A percentile compares a stretch with the other conserved stretches of the same genome.
Conservation (phyloP, 2,329 filamentous ascomycete species). For the Acrocalymma vagum region DNA sequence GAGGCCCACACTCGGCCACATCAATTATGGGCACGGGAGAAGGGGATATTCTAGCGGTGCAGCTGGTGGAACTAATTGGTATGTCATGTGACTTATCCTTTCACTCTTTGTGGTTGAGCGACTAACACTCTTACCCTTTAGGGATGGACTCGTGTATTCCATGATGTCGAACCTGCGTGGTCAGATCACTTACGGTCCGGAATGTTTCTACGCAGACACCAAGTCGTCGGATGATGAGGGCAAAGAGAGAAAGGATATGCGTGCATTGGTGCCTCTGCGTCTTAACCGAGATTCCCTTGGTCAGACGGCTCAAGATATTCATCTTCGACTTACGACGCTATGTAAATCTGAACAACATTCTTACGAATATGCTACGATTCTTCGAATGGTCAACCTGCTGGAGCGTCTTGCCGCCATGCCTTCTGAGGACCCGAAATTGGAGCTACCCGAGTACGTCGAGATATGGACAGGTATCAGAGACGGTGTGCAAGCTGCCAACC, state of each 20-base stretch:
- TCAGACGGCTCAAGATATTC: neutral
- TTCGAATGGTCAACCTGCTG: neutral
- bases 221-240: neutral
- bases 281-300: neutral
- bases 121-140: neutral
- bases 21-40: too few species aligned
- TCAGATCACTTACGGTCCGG: conserved; percentile 1
- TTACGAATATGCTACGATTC: neutral
- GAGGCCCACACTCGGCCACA: neutral
- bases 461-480: neutral
- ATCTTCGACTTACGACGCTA: neutral
- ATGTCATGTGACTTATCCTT: neutral
- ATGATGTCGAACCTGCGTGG: conserved; percentile 5
- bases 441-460: neutral
- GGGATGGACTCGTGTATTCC: conserved; percentile 10
- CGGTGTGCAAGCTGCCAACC: neutral
- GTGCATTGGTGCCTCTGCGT: neutral
- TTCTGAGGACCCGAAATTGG: neutral
- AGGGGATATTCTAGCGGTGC: neutral
- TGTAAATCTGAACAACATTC: neutral
- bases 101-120: neutral
- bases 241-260: conserved; percentile 2
- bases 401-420: neutral
- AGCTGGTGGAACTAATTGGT: neutral
- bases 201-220: conserved; percentile 4